Conservation (phyloP, 208 protist species). For the Phytomonas francai region DNA sequence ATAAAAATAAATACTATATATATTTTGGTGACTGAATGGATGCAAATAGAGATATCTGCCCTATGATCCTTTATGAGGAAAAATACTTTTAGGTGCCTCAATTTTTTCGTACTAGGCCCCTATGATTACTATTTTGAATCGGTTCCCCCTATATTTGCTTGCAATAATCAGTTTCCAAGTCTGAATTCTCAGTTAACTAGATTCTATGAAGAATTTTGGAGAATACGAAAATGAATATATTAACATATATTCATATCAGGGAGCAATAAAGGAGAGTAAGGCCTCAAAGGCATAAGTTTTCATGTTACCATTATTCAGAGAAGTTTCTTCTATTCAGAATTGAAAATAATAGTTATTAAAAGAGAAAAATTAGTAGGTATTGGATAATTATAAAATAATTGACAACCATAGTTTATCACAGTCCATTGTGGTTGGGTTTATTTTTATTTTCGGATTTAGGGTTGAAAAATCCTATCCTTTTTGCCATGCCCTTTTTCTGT, state of each 20-base stretch:
- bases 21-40: too few relatives aligned
- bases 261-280: not conserved
- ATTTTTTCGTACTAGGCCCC: not conserved
- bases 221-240: not conserved
- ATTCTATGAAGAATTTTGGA: not conserved
- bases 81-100: not conserved
- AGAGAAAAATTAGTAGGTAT: not conserved
- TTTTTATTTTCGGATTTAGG: not conserved
- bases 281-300: not conserved
- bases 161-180: not conserved
- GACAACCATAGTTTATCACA: not conserved
- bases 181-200: not conserved
- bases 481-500: not conserved
- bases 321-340: not conserved
- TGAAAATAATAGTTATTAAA: not conserved
- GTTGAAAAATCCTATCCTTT: not conserved
- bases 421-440: slow-evolving; percentile 1
- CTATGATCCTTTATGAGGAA: not conserved
- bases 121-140: not conserved
- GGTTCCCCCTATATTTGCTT: not conserved
- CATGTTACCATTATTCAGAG: not conserved
- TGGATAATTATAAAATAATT: not conserved
- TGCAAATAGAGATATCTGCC: too few relatives aligned
- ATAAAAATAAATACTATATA: too few relatives aligned
- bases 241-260: not conserved